These are phyloP conservation scores for Debaryomyces prosopidis DNA, from an alignment of 805 yeast species.

Conservation along the genomic window DNA sequence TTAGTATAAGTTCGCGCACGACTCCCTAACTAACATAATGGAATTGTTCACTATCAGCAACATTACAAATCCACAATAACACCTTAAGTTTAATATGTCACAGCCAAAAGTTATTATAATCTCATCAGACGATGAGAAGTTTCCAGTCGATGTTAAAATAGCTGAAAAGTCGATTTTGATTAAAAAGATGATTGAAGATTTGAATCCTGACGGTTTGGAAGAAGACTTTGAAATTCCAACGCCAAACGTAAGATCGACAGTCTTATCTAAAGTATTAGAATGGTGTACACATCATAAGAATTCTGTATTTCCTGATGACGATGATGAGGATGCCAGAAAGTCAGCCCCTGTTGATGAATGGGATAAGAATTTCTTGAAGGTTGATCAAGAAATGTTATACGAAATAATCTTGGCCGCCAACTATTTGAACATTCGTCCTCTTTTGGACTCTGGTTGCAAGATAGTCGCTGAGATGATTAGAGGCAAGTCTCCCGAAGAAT, in stretches of 20 bases:
- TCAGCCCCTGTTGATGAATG: constrained; percentile 93
- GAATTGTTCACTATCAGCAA: not conserved
- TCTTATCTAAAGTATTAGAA: constrained; percentile 86
- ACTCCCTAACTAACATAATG: not conserved
- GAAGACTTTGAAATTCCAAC: constrained; percentile 81
- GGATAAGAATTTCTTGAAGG: constrained; percentile 92
- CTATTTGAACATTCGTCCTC: constrained; percentile 71
- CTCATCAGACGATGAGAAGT: constrained; percentile 79
- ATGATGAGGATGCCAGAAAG: constrained; percentile 81
- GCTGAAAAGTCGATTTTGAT: constrained; percentile 85
- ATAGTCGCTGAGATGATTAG: constrained; percentile 83
- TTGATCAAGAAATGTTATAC: constrained; percentile 87
- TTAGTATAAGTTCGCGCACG: not conserved
- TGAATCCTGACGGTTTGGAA: constrained; percentile 57
- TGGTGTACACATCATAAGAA: constrained; percentile 96
- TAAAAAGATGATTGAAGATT: constrained; percentile 83
- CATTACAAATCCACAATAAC: not conserved
- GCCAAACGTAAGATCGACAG: constrained; percentile 86
- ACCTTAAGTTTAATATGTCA: constrained; percentile 15
- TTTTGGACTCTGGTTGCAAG: constrained; percentile 77
- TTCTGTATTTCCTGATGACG: constrained; percentile 69
- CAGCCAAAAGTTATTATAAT: constrained; percentile 52
- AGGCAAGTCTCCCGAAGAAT: constrained; percentile 78
- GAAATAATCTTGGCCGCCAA: constrained; percentile 83
- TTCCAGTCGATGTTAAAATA: constrained; percentile 74